Evolutionary conservation across 257 asterid species (phyloP), one percentile per base, ranked within the genome.

Genomic region (Solanum dulcamara): DNA sequence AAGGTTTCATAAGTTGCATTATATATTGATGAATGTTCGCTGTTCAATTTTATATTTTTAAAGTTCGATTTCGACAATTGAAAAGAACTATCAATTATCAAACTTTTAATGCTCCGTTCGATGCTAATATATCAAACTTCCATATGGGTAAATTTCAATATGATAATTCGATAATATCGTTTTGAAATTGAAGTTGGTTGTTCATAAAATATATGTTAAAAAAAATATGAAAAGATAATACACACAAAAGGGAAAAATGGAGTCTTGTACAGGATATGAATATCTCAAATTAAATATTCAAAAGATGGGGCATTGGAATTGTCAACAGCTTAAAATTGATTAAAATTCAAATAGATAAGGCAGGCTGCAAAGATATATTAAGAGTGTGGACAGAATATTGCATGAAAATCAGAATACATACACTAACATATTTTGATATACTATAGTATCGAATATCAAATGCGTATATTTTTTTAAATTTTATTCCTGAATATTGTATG

Each of bases 401-500:
- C 18, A 59, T 7, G 67, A 59, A 59, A 24, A 4, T 2, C 70
- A 62, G 14, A 26, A 11, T 4, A 62, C 70, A 62, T 24, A 2
- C 9, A 0, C 0, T 26, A 60, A 0, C 24, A 60, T 60, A 60
- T 24, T 26, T 55, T 0, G 1, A 1, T 1, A 2, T 20, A 53
- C 0, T n/a, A n/a, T n/a, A 15, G 20, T 51, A 51, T 51, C 7
- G 0, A 59, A 59, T 59, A 59, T 59, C 32, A 7, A 53, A 53
- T 53, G 2, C n/a, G n/a, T n/a, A n/a, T n/a, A n/a, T n/a, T 51
- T 51, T 51, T 6, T 1, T 0, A 51, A 51, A 0, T 0, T 51
- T 51, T 18, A 51, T 51, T 51, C 3, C 6, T 51, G 10, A 51
- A 51, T 51, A 38, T 38, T 7, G 6, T 6, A 38, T 38, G n/a